These are phyloP conservation scores for Zhuliangozyma blackwelliae DNA, from an alignment of 1,139 yeast species.

Conservation along the genomic window DNA sequence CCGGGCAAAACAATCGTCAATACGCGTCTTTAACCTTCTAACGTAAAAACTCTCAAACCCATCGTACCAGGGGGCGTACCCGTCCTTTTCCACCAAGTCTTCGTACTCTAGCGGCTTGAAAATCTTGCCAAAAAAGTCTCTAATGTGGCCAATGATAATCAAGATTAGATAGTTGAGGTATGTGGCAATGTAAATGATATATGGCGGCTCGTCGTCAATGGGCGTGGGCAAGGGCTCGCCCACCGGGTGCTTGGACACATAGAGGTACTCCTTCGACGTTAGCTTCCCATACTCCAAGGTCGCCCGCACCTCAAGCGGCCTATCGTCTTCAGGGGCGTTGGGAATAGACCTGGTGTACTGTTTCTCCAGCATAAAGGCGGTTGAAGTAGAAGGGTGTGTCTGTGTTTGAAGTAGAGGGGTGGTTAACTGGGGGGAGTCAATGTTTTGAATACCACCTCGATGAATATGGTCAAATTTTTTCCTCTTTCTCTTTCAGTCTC, in stretches of 20 bases:
- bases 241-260: slow-evolving; percentile 49
- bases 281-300: slow-evolving; percentile 64
- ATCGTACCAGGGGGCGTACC: slow-evolving; percentile 94
- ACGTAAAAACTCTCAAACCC: slow-evolving; percentile 92
- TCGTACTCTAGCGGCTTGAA: slow-evolving; percentile 63
- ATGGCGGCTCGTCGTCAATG: slow-evolving; percentile 82
- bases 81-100: slow-evolving; percentile 73
- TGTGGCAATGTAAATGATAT: slow-evolving; percentile 71
- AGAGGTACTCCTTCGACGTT: slow-evolving; percentile 54
- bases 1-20: slow-evolving; percentile 92
- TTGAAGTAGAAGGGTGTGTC: too few species aligned
- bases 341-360: slow-evolving; percentile 29
- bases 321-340: slow-evolving; percentile 43
- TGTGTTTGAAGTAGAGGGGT: too few species aligned
- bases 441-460: too few species aligned
- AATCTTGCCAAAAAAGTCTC: slow-evolving; percentile 80
- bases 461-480: too few species aligned
- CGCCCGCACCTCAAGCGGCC: slow-evolving; percentile 49
- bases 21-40: slow-evolving; percentile 83
- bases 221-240: slow-evolving; percentile 57
- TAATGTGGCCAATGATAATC: slow-evolving; percentile 82
- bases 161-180: slow-evolving; percentile 78
- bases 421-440: too few species aligned
- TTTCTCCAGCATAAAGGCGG: slow-evolving; percentile 1
- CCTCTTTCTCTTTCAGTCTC: not conserved